Percentiles rank a stretch among this genome's conserved stretches.
These are phyloP conservation scores for Herpetomonas samuelpessoai DNA, from an alignment of 208 protist species.

Conservation along the genomic window DNA sequence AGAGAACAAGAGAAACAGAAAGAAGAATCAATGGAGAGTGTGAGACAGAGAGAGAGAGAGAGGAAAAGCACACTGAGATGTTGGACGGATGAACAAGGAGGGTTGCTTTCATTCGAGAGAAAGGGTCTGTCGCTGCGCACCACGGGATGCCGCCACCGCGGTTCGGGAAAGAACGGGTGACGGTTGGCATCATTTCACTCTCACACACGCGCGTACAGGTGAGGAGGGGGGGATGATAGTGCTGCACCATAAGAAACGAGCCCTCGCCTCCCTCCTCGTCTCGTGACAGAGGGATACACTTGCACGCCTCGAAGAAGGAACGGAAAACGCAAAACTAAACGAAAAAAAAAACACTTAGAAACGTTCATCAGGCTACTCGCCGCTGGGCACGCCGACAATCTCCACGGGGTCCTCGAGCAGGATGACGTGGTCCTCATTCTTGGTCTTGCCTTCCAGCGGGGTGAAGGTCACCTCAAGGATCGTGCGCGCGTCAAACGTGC, in stretches of 20 bases:
- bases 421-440: neutral
- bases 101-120: too few relatives aligned
- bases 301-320: neutral
- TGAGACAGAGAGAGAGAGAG: neutral
- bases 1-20: neutral
- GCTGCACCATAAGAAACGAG: neutral
- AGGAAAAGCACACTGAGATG: too few relatives aligned
- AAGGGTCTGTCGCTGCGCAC: too few relatives aligned
- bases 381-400: slow-evolving; percentile 1
- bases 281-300: neutral
- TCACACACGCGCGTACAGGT: neutral
- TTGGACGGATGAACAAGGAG: too few relatives aligned
- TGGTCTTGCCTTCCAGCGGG: neutral
- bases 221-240: neutral
- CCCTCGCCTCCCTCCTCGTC: too few relatives aligned
- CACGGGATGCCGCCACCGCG: too few relatives aligned
- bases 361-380: too few relatives aligned
- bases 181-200: too few relatives aligned
- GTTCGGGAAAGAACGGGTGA: too few relatives aligned
- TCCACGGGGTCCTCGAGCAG: slow-evolving; percentile 2
- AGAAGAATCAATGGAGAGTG: neutral
- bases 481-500: neutral
- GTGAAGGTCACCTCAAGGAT: neutral
- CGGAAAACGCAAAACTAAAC: neutral
- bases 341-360: neutral